Evolutionary conservation across 2,329 filamentous ascomycete species (phyloP), one percentile per base, ranked within the genome.

Genomic region (Periconia sp.): DNA sequence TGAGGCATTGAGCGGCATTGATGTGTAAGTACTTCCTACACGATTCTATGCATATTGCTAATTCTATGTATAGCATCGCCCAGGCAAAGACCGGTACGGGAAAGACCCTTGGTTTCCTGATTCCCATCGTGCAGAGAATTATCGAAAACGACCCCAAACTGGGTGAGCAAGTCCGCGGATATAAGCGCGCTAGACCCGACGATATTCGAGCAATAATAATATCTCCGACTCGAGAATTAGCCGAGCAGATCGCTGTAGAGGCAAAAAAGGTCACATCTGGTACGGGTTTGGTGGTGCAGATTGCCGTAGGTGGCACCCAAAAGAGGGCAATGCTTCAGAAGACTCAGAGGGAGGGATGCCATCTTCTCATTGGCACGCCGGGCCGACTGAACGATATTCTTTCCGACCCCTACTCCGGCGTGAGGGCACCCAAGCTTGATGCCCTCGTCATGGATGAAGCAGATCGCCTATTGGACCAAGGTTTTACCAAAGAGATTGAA

Each of bases 1-100:
- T 46, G 81, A 89, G 42, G 89, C 88, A 4, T 75, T 97, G 29
- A 83, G 84, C 54, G 92, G 94, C 16, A 82, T 78, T 47, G 92
- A 96, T 70, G 79, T 96, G 88, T 92, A 80, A 75, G 87, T 73
- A 24, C 10, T 33, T 18, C 9, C 31, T 6, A 9, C 13, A 19
- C 22, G n/a, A 33, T 31, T 36, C 7, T 25, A 33, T 4, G 22
- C 22, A 36, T 24, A 19, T 13, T 24, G 40, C 48, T 58, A 49
- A 61, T 40, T 43, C 40, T 22, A 30, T 49, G 50, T 60, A n/a
- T n/a, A 63, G 68, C 40, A 71, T 97, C 55, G 94, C 92, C 33
- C 94, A 97, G 75, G 94, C 94, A 46, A 96, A 89, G 74, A 99
- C 94, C 7, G 94, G 94, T 66, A 97, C 94, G 4, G 94, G 94